A percentile compares a stretch with the other conserved stretches of the same genome.
These are phyloP conservation scores for Wickerhamomyces alni DNA, from an alignment of 805 yeast species.

Conservation along the genomic window DNA sequence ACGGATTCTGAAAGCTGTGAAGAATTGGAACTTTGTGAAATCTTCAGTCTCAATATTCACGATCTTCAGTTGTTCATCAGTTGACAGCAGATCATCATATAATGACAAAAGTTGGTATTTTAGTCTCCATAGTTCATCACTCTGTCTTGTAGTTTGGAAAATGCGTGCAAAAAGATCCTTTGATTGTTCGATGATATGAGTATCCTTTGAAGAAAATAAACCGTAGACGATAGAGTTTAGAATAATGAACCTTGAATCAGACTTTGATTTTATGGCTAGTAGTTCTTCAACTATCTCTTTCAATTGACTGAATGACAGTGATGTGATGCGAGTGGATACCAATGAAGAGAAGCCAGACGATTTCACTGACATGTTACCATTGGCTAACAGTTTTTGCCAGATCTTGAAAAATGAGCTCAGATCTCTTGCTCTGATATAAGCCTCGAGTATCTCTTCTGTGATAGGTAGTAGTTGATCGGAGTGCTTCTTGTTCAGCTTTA, in stretches of 20 bases:
- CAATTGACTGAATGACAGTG: constrained; percentile 44
- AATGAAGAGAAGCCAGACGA: constrained; percentile 25
- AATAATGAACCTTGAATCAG: constrained; percentile 15
- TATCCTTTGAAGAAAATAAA: constrained; percentile 29
- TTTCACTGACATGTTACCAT: constrained; percentile 9
- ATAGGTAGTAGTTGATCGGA: constrained; percentile 8
- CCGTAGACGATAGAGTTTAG: constrained; percentile 35
- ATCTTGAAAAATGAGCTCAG: constrained; percentile 39
- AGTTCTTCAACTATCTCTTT: constrained; percentile 20
- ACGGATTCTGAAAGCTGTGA: constrained; percentile 41
- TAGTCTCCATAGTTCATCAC: constrained; percentile 36
- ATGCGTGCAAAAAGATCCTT: constrained; percentile 20
- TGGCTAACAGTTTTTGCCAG: constrained; percentile 30
- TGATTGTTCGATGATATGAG: constrained; percentile 19
- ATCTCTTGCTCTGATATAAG: constrained; percentile 55
- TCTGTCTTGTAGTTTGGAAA: constrained; percentile 16
- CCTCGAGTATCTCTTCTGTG: constrained; percentile 32
- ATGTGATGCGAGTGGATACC: constrained; percentile 35
- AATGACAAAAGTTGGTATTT: constrained; percentile 42
- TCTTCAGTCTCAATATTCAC: constrained; percentile 1
- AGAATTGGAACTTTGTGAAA: constrained; percentile 19
- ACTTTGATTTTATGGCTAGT: constrained; percentile 8
- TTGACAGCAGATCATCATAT: constrained; percentile 32
- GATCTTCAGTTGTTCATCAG: constrained; percentile 17
- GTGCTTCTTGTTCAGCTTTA: constrained; percentile 5